Base-by-base conservation (phyloP, 768 basidiomycete species). In the Leccinellum luteum region DNA sequence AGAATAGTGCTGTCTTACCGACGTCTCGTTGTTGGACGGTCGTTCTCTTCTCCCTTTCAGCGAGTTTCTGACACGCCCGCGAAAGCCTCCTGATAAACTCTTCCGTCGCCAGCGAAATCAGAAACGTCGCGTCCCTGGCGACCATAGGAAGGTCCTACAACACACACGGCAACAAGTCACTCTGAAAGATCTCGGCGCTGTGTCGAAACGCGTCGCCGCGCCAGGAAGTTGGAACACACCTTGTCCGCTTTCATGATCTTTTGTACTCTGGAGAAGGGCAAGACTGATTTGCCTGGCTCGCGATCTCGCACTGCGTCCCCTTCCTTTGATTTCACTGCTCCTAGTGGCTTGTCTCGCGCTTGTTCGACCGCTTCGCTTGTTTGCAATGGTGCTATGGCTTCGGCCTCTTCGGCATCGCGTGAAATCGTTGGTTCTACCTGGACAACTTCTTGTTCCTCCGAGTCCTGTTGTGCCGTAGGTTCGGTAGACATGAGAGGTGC, bases 181-280 rank as follows among this genome's bases (percentile, higher is more conserved):
- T 15, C 41, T n/a, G 8, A 17, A 8, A 0, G 35, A 3, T 32
- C 31, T 32, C 4, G 31, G 31, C 31, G 31, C 15, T 43, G 50
- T 14, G 35, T 54, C 41, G 41, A 35, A 44, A 43, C 43, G 56
- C 59, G 53, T 56, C 41, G 48, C 44, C 17, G 19, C 34, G 48
- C 44, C 17, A 15, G 7, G 25, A 28, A 25, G 19, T 21, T 30
- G 53, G 19, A 52, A 60, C 74, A 56, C 54, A 83, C 93, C 78
- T 87, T 88, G 73, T 95, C 93, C 6, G 88, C 92, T 66, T 91
- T 94, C 61, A 93, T 79, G 49, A 94, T 91, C 74, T 79, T 86
- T 70, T 92, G 92, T 41, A 95, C 87, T 58, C 90, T 81, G 2
- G 88, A 76, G 52, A 90, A 79, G 0, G 93, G 93, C 48, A 94